A percentile compares a stretch with the other conserved stretches of the same genome.
These are phyloP conservation scores for Penicillium odoratum DNA, from an alignment of 495 filamentous ascomycete genomes.

Conservation along the genomic window DNA sequence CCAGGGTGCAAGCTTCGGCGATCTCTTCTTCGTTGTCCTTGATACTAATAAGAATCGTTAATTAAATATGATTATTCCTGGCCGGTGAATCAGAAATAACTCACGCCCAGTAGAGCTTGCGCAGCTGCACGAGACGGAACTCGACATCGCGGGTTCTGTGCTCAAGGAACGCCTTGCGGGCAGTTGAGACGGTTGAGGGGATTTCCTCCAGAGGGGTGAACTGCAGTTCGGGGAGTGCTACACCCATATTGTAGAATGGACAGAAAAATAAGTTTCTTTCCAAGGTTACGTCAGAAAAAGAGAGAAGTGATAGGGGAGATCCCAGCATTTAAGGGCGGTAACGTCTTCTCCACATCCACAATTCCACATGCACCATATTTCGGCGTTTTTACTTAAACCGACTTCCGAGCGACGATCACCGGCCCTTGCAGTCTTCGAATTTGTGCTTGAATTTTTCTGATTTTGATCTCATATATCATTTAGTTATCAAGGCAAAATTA, in stretches of 20 bases:
- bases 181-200: slow-evolving; percentile 52
- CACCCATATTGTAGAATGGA: slow-evolving; percentile 18
- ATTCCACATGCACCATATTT: slow-evolving; percentile 25
- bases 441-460: too few species aligned
- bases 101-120: slow-evolving; percentile 91
- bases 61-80: not conserved
- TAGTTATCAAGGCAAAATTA: too few species aligned
- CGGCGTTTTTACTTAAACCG: slow-evolving; percentile 11
- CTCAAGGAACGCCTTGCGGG: slow-evolving; percentile 65
- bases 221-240: slow-evolving; percentile 56
- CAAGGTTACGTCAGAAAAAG: not conserved
- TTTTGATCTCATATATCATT: not conserved
- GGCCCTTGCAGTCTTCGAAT: not conserved
- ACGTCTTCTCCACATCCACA: slow-evolving; percentile 27
- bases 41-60: slow-evolving; percentile 44
- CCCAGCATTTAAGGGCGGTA: slow-evolving; percentile 6
- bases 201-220: slow-evolving; percentile 68
- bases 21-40: slow-evolving; percentile 72
- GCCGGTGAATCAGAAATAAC: slow-evolving; percentile 8
- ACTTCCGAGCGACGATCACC: slow-evolving; percentile 17
- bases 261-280: not conserved
- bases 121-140: slow-evolving; percentile 81
- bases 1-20: slow-evolving; percentile 66
- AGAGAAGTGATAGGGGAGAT: not conserved
- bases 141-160: slow-evolving; percentile 79